These are phyloP conservation scores for Pontederia paniculata DNA, from an alignment of 176 grass and related monocot species.

Conservation along the genomic window DNA sequence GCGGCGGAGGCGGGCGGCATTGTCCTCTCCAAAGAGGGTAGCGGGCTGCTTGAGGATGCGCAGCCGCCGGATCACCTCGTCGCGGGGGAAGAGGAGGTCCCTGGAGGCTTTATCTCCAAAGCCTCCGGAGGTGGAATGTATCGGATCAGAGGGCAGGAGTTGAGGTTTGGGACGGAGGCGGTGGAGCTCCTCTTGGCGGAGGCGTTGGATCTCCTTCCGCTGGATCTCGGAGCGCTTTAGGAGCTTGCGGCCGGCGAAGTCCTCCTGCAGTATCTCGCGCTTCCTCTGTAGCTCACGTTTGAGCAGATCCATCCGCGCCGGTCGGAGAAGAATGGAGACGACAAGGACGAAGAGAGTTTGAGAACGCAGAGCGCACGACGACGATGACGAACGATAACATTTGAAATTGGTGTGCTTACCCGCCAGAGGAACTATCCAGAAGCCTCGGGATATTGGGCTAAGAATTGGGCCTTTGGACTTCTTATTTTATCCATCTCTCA, in stretches of 20 bases:
- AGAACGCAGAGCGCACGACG: too few species aligned
- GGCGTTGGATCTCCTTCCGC: constrained; percentile 74
- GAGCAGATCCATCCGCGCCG: constrained; percentile 66
- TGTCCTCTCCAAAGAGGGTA: constrained; percentile 80
- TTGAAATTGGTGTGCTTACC: too few species aligned
- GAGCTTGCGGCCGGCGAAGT: constrained; percentile 70
- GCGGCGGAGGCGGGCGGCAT: constrained; percentile 47
- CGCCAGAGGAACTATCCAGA: too few species aligned
- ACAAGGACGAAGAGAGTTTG: too few species aligned
- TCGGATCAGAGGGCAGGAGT: constrained; percentile 3
- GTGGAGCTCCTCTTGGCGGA: constrained; percentile 45
- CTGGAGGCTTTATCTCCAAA: constrained; percentile 37
- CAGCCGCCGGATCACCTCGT: constrained; percentile 72
- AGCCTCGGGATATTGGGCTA: too few species aligned
- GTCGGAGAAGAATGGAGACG: neutral
- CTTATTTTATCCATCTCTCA: too few species aligned
- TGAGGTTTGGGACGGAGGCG: constrained; percentile 32
- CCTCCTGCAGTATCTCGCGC: constrained; percentile 41
- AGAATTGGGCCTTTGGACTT: too few species aligned
- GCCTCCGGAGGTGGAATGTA: constrained; percentile 26
- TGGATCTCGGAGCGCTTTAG: constrained; percentile 86
- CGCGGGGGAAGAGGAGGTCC: constrained; percentile 41
- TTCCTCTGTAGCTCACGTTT: constrained; percentile 72
- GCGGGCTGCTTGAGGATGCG: constrained; percentile 68
- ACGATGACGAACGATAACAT: too few species aligned